Percentiles rank a stretch among this genome's conserved stretches.
phyloP scores from a whole-genome alignment of 179 eudicot species.

The Beta corolliflora region DNA sequence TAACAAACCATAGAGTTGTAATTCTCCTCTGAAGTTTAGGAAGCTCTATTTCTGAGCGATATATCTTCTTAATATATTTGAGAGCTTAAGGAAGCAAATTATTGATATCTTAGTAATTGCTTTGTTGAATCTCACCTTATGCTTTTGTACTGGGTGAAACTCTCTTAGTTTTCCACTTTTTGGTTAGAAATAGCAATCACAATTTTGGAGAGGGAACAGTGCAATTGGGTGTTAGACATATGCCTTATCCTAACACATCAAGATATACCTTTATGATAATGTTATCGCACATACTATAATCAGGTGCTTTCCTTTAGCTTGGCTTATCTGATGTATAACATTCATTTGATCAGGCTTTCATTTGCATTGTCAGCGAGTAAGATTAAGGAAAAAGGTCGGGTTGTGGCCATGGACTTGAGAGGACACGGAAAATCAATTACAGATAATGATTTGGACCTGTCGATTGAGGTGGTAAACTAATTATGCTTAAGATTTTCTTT shows the following conservation, averaged over 20 bases:
- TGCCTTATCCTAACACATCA: neutral
- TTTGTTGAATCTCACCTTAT: neutral
- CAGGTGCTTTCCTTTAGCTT: neutral
- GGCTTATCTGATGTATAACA: slow-evolving; percentile 28
- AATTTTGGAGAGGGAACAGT: neutral
- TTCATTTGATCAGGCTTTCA: slow-evolving; percentile 73
- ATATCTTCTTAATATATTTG: neutral
- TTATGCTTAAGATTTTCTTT: neutral
- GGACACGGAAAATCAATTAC: slow-evolving; percentile 94
- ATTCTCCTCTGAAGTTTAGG: neutral
- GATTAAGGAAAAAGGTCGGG: slow-evolving; percentile 82
- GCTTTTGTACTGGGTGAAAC: neutral
- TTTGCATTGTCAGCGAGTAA: slow-evolving; percentile 81
- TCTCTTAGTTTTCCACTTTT: neutral
- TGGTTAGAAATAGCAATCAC: neutral
- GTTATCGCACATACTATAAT: neutral
- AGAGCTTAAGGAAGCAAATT: neutral
- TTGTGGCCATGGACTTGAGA: slow-evolving; percentile 92
- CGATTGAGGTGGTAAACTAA: slow-evolving; percentile 76
- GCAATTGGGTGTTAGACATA: neutral
- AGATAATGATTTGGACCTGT: slow-evolving; percentile 80
- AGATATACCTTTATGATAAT: neutral
- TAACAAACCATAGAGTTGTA: neutral
- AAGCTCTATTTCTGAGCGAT: neutral
- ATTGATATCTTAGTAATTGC: neutral